Conservation (phyloP, 176 grass and related monocot genomes). For the Carex cristatella region DNA sequence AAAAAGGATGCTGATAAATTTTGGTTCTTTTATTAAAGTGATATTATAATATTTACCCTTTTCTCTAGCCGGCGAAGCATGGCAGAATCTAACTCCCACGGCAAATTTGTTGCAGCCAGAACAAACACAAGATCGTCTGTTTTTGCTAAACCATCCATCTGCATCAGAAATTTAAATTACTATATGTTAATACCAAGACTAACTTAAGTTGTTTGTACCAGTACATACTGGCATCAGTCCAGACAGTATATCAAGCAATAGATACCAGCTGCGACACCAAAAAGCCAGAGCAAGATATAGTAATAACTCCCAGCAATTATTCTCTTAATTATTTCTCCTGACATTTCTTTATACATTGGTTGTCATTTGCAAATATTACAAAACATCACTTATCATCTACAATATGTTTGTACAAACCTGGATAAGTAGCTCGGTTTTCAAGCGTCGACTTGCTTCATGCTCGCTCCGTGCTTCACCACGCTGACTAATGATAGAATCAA, state of each 20-base stretch:
- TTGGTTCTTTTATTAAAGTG: background rate
- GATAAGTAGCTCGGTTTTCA: constrained; percentile 94
- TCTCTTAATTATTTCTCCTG: background rate
- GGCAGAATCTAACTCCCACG: constrained; percentile 90
- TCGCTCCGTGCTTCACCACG: constrained; percentile 95
- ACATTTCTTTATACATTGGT: background rate
- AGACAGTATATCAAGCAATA: background rate
- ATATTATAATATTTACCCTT: constrained; percentile 27
- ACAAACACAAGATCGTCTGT: constrained; percentile 91
- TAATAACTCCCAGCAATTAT: background rate
- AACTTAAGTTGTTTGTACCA: background rate
- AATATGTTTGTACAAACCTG: constrained; percentile 36
- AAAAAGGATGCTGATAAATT: background rate
- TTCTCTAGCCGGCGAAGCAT: constrained; percentile 95
- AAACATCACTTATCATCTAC: background rate
- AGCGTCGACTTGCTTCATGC: constrained; percentile 86
- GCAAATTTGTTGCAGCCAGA: constrained; percentile 90
- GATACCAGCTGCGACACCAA: background rate
- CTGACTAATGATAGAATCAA: constrained; percentile 92
- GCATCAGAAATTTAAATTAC: constrained; percentile 32
- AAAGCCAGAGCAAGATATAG: background rate
- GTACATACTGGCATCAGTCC: background rate
- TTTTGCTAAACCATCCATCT: constrained; percentile 98
- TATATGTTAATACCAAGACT: background rate
- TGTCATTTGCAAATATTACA: background rate